phyloP scores from a whole-genome alignment of 1,284 basidiomycete genomes.

The Pseudozyma thailandica region DNA sequence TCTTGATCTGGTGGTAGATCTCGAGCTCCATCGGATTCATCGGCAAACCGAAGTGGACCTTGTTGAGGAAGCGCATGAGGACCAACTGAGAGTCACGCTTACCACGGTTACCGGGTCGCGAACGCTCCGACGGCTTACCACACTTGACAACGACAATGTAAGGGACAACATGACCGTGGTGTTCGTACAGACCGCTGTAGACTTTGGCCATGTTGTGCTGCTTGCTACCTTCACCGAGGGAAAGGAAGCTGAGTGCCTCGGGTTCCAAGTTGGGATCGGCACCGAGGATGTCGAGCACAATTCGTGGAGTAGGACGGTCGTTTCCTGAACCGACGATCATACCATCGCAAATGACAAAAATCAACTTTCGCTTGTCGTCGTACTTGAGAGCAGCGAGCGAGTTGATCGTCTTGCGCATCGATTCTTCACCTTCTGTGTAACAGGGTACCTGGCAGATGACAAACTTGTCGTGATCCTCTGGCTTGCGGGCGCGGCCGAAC shows the following conservation, averaged over 20 bases:
- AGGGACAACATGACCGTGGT: conserved; percentile 92
- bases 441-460: conserved; percentile 98
- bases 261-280: conserved; percentile 92
- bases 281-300: conserved; percentile 95
- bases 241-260: conserved; percentile 91
- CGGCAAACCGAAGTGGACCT: conserved; percentile 93
- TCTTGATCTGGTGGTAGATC: conserved; percentile 99
- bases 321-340: conserved; percentile 98
- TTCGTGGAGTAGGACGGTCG: conserved; percentile 73
- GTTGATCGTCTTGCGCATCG: conserved; percentile 89
- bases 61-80: conserved; percentile 97
- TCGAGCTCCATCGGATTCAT: conserved; percentile 98
- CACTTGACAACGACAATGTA: conserved; percentile 97
- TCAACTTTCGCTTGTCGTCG: conserved; percentile 95
- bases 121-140: conserved; percentile 92
- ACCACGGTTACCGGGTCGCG: conserved; percentile 83
- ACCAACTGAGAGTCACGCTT: conserved; percentile 88
- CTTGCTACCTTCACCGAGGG: conserved; percentile 91
- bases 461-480: conserved; percentile 97
- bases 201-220: conserved; percentile 99
- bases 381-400: conserved; percentile 93
- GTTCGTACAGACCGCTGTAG: conserved; percentile 95
- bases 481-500: conserved; percentile 82
- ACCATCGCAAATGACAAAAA: conserved; percentile 95
- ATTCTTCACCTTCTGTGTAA: conserved; percentile 93